Conservation (phyloP, 176 grass and related monocot species). For the Saccharum officinarum region DNA sequence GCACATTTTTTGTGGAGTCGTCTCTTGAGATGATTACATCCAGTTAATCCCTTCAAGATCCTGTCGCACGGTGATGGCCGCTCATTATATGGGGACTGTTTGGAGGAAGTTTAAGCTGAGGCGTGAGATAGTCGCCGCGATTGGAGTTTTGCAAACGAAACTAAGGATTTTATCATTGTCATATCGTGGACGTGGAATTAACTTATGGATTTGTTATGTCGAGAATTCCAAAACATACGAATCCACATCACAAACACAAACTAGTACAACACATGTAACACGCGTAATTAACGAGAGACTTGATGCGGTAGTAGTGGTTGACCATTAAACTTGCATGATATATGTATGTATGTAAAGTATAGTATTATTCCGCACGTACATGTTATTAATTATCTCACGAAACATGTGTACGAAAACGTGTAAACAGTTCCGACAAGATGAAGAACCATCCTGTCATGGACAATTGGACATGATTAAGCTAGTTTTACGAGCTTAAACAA, state of each 20-base stretch:
- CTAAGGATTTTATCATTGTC: neutral
- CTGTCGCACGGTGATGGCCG: neutral
- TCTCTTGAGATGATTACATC: neutral
- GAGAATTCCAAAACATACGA: neutral
- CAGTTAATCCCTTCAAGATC: neutral
- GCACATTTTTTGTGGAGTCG: neutral
- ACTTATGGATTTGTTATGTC: neutral
- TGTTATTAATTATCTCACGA: neutral
- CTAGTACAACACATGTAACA: neutral
- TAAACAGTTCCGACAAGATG: neutral
- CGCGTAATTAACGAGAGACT: neutral
- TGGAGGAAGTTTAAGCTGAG: neutral
- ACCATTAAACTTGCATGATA: neutral
- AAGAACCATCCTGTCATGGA: neutral
- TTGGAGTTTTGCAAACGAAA: neutral
- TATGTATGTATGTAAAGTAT: neutral
- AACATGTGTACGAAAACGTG: too few relatives aligned
- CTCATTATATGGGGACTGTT: too few relatives aligned
- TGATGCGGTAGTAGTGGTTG: neutral
- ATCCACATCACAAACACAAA: neutral
- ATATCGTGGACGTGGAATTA: too few relatives aligned
- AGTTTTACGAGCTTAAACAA: neutral
- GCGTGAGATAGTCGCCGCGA: neutral
- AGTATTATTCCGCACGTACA: neutral
- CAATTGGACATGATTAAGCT: neutral